Percentiles rank a stretch among this genome's conserved stretches.
These are phyloP conservation scores for Ceratocystis cacaofunesta DNA, from an alignment of 2,329 filamentous ascomycete genomes.

Conservation along the genomic window DNA sequence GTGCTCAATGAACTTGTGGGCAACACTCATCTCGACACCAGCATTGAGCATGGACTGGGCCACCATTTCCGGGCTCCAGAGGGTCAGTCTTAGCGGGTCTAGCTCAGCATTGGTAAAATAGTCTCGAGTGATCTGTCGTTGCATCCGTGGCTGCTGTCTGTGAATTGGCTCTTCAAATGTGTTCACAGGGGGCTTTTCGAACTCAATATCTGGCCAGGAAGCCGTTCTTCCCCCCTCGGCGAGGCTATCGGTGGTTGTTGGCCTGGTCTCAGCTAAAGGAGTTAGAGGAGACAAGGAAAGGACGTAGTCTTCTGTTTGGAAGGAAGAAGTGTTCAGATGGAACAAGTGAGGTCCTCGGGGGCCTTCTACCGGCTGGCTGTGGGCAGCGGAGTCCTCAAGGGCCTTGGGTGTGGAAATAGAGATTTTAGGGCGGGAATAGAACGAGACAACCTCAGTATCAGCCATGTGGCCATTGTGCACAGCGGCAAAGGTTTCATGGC, in stretches of 20 bases:
- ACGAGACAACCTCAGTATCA: slow-evolving; percentile 40
- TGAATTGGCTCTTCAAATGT: background rate
- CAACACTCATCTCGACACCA: slow-evolving; percentile 60
- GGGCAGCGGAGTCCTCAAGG: slow-evolving; percentile 1
- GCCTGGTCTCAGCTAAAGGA: slow-evolving; percentile 25
- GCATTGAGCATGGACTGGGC: slow-evolving; percentile 75
- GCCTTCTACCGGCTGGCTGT: slow-evolving; percentile 55
- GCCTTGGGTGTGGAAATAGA: slow-evolving; percentile 4
- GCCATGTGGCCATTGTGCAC: slow-evolving; percentile 4
- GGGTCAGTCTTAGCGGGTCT: slow-evolving; percentile 42
- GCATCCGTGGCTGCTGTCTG: background rate
- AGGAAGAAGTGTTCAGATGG: slow-evolving; percentile 48
- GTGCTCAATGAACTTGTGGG: slow-evolving; percentile 77
- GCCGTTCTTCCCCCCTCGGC: slow-evolving; percentile 22
- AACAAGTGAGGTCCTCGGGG: slow-evolving; percentile 80
- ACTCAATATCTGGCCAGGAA: slow-evolving; percentile 18
- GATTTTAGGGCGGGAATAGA: slow-evolving; percentile 33
- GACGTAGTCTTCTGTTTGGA: slow-evolving; percentile 34
- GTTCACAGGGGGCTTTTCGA: background rate
- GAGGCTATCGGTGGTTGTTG: background rate
- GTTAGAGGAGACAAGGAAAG: slow-evolving; percentile 62
- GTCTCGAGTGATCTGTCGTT: slow-evolving; percentile 20
- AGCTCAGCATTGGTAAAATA: slow-evolving; percentile 43
- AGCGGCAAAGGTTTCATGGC: slow-evolving; percentile 25
- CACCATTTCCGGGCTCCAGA: slow-evolving; percentile 63